Conservation (phyloP, 2,329 filamentous ascomycete species). For the Aureobasidium musti region DNA sequence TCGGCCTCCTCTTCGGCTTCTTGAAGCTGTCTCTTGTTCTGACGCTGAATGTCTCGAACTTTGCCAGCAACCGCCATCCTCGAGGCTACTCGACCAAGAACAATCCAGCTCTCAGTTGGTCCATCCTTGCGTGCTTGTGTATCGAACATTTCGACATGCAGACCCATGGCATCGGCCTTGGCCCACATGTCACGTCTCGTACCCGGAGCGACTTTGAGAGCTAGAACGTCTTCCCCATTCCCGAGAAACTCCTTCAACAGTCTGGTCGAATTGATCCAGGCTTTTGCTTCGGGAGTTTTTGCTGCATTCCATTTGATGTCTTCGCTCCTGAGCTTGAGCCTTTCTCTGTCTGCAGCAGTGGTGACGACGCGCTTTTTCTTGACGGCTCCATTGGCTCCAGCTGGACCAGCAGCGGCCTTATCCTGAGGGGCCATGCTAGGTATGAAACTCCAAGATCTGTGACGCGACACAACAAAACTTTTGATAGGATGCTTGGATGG, state of each 20-base stretch:
- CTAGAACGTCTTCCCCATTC: conserved; percentile 2
- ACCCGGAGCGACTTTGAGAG: background rate
- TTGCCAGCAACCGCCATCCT: background rate
- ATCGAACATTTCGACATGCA: conserved; percentile 25
- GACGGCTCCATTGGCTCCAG: background rate
- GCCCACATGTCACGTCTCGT: conserved; percentile 9
- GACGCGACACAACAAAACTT: background rate
- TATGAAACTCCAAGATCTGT: background rate
- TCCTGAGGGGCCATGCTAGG: background rate
- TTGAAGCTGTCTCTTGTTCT: conserved; percentile 5
- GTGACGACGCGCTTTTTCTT: conserved; percentile 22
- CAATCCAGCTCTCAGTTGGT: conserved; percentile 3
- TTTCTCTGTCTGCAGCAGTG: conserved; percentile 24
- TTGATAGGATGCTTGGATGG: background rate
- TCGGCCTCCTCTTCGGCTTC: conserved; percentile 9
- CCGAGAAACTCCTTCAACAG: conserved; percentile 3
- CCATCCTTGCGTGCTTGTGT: background rate
- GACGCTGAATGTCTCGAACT: conserved; percentile 16
- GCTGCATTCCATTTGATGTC: conserved; percentile 13
- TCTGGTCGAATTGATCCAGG: conserved; percentile 22
- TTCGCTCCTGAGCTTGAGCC: background rate
- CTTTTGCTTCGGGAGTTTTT: conserved; percentile 22
- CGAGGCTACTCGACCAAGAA: conserved; percentile 9
- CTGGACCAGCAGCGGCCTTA: background rate
- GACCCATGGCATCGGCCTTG: conserved; percentile 8